Evolutionary conservation across 2,329 filamentous ascomycete species (phyloP).

Genomic region (Microsporum canis): DNA sequence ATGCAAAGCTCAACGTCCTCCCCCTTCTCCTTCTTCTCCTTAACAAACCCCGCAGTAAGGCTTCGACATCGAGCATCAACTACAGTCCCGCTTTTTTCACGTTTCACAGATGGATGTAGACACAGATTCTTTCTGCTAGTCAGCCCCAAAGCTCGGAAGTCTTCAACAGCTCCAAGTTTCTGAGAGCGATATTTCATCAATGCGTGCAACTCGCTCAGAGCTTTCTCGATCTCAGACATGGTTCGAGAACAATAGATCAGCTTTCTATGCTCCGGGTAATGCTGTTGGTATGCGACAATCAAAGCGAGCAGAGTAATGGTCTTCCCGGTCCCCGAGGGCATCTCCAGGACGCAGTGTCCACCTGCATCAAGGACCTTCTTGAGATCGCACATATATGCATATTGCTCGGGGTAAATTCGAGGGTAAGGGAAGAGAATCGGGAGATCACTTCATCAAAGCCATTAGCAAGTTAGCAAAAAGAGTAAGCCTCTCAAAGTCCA

Average conservation of each 20-base stretch:
- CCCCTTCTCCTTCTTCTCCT: conserved; percentile 90
- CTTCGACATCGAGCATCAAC: conserved; percentile 95
- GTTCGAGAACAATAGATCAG: conserved; percentile 98
- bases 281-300: conserved; percentile 92
- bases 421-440: conserved; percentile 65
- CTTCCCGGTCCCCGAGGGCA: conserved; percentile 98
- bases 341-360: conserved; percentile 93
- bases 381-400: conserved; percentile 74
- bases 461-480: conserved; percentile 1
- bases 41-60: conserved; percentile 90
- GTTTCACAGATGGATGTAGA: conserved; percentile 87
- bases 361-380: conserved; percentile 84
- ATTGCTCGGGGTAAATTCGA: conserved; percentile 62
- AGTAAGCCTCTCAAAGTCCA: conserved; percentile 12
- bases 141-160: conserved; percentile 81
- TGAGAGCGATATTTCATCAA: conserved; percentile 91
- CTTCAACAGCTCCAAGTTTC: conserved; percentile 80
- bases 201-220: conserved; percentile 76
- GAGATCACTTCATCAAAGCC: conserved; percentile 42
- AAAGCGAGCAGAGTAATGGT: conserved; percentile 89
- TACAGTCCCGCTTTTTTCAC: conserved; percentile 86
- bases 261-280: conserved; percentile 85
- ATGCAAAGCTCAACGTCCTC: conserved; percentile 90
- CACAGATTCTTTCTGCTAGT: conserved; percentile 97
- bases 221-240: conserved; percentile 99